These are phyloP conservation scores for Alternaria gansuensis DNA, from an alignment of 2,329 filamentous ascomycete species.

Conservation along the genomic window DNA sequence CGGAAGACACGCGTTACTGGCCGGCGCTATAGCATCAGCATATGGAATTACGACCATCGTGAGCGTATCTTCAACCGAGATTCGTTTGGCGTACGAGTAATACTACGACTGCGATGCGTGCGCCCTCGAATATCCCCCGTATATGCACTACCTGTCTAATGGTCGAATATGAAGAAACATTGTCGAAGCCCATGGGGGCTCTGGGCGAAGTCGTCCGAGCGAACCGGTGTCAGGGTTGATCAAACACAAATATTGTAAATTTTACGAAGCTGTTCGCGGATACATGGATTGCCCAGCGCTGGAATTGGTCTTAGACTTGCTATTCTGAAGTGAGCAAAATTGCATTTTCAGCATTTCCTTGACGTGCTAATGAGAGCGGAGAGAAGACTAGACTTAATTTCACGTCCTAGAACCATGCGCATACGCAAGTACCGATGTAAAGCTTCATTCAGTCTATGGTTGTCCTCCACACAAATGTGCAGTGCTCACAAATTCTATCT, in stretches of 20 bases:
- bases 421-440: background rate
- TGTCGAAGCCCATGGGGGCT: too few relatives aligned
- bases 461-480: background rate
- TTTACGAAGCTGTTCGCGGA: background rate
- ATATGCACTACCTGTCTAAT: background rate
- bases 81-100: background rate
- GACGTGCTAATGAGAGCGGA: background rate
- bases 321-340: background rate
- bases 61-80: background rate
- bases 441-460: background rate
- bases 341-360: background rate
- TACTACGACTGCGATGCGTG: background rate
- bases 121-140: background rate
- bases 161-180: background rate
- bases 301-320: background rate
- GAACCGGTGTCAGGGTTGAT: background rate
- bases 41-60: background rate
- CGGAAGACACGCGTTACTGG: background rate
- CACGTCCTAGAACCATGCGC: background rate
- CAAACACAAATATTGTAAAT: background rate
- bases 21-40: background rate
- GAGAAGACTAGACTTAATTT: background rate
- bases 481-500: background rate
- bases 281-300: background rate
- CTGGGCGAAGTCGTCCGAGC: background rate